Conservation (phyloP, 345 rosid species). For the Eucalyptus dawsonii region DNA sequence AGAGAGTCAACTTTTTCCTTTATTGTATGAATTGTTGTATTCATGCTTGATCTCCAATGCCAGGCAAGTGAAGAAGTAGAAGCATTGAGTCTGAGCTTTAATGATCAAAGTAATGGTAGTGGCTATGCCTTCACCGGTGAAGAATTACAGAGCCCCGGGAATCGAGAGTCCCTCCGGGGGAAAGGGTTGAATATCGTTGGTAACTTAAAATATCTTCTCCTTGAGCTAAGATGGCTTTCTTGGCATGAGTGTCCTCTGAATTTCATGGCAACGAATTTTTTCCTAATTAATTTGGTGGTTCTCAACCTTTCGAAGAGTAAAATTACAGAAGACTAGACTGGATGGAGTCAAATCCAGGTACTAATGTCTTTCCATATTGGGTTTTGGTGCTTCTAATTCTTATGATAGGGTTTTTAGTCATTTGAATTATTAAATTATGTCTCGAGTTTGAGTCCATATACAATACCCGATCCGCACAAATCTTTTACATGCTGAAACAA, state of each 20-base stretch:
- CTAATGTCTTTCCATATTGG: background rate
- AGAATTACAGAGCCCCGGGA: background rate
- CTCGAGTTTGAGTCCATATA: no score
- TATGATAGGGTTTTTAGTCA: background rate
- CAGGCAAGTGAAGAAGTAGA: slow-evolving; percentile 5
- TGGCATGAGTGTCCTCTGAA: background rate
- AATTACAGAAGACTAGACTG: background rate
- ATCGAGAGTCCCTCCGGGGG: background rate
- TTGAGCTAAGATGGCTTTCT: background rate
- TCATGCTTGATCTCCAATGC: background rate
- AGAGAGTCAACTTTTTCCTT: background rate
- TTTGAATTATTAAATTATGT: no score
- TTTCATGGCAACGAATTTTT: background rate
- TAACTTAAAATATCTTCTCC: background rate
- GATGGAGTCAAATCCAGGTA: background rate
- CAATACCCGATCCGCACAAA: no score
- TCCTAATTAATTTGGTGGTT: background rate
- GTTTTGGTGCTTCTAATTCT: background rate
- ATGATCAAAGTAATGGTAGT: background rate
- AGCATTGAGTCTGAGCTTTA: background rate
- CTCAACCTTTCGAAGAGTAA: background rate
- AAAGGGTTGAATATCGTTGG: background rate
- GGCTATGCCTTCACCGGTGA: background rate
- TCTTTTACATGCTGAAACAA: no score
- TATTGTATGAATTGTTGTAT: background rate